These are phyloP conservation scores for Marasmius oreades DNA, from an alignment of 1,284 basidiomycete genomes.

Conservation along the genomic window DNA sequence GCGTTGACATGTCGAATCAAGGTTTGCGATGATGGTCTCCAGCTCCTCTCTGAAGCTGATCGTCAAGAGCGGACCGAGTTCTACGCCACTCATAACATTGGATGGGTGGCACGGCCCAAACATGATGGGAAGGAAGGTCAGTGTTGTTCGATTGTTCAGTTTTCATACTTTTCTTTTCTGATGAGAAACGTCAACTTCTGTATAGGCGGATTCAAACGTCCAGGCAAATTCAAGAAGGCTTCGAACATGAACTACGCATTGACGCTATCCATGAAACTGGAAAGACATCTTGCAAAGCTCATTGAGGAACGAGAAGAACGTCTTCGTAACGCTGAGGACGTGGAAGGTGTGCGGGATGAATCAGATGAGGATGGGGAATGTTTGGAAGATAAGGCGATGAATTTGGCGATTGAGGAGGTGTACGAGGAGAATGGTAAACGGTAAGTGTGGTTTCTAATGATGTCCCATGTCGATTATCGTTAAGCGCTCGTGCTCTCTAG, in stretches of 20 bases:
- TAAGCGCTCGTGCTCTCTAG: constrained; percentile 18
- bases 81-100: constrained; percentile 70
- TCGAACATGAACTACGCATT: constrained; percentile 81
- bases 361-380: constrained; percentile 20
- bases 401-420: constrained; percentile 65
- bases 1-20: neutral
- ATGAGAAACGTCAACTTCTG: no score
- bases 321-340: neutral
- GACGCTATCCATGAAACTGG: constrained; percentile 68
- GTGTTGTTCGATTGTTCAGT: neutral
- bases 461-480: neutral
- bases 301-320: constrained; percentile 38
- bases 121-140: constrained; percentile 38
- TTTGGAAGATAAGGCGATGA: constrained; percentile 63
- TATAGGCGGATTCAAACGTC: constrained; percentile 65
- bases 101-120: constrained; percentile 81
- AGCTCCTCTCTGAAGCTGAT: constrained; percentile 56
- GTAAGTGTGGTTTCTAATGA: neutral
- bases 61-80: constrained; percentile 26
- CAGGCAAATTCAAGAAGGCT: constrained; percentile 88
- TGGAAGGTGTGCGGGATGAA: neutral
- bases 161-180: neutral
- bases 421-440: constrained; percentile 47
- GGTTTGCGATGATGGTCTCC: constrained; percentile 74
- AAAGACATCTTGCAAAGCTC: constrained; percentile 61